A percentile compares a stretch with the other conserved stretches of the same genome.
Conservation (phyloP, 768 basidiomycete genomes). For the Gloeostereum incarnatum region DNA sequence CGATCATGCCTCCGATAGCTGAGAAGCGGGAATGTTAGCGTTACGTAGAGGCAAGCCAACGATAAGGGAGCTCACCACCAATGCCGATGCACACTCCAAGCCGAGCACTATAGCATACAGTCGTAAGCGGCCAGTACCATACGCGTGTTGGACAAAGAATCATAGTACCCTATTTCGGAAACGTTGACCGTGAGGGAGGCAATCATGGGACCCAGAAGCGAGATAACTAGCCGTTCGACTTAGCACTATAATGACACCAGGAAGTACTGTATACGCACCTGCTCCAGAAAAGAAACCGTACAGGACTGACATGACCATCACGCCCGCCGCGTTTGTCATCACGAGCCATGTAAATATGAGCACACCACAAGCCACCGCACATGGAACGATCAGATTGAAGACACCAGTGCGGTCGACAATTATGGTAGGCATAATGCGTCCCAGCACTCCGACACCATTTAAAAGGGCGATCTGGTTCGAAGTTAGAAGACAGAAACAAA, state of each 20-base stretch:
- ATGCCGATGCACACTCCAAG: background rate
- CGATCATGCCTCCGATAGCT: background rate
- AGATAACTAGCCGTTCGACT: background rate
- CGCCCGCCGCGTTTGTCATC: conserved; percentile 17
- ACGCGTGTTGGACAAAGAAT: background rate
- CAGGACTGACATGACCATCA: conserved; percentile 27
- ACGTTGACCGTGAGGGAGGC: background rate
- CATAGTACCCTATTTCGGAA: background rate
- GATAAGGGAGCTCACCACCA: background rate
- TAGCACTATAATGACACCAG: too few species aligned
- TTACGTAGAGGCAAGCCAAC: too few species aligned
- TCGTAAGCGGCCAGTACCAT: background rate
- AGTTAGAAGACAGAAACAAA: background rate
- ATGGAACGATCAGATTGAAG: conserved; percentile 27
- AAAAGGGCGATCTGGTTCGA: conserved; percentile 36
- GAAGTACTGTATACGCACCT: conserved; percentile 11
- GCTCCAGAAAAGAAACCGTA: conserved; percentile 40
- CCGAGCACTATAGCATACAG: background rate
- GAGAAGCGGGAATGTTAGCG: background rate
- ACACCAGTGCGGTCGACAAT: conserved; percentile 31
- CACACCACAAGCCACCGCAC: conserved; percentile 20
- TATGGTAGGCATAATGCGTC: conserved; percentile 36
- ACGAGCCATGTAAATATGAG: conserved; percentile 31
- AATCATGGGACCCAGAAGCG: background rate
- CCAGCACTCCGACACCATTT: conserved; percentile 42